These are phyloP conservation scores for Abelmoschus esculentus DNA, from an alignment of 345 rosid genomes.

Conservation along the genomic window DNA sequence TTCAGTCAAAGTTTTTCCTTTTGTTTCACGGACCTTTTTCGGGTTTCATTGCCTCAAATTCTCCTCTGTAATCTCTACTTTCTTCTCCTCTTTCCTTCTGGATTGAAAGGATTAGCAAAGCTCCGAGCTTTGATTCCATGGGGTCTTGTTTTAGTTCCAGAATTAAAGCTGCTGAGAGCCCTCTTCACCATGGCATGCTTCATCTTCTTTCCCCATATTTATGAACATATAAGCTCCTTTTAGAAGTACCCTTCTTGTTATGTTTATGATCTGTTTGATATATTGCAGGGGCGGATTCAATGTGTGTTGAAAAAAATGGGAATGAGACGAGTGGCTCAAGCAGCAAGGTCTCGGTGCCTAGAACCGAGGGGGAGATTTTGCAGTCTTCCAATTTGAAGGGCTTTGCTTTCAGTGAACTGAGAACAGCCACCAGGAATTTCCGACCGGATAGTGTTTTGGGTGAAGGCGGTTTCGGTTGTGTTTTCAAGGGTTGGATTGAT, in stretches of 20 bases:
- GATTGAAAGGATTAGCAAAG: not conserved
- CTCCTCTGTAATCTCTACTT: slow-evolving; percentile 3
- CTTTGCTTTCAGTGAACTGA: slow-evolving; percentile 60
- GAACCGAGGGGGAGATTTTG: slow-evolving; percentile 77
- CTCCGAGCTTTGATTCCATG: slow-evolving; percentile 26
- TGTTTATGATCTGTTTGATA: not conserved
- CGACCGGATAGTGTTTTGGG: slow-evolving; percentile 91
- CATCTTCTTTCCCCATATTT: not conserved
- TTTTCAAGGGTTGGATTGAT: slow-evolving; percentile 94
- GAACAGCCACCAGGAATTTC: slow-evolving; percentile 78
- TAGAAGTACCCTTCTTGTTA: not conserved
- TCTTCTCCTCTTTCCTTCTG: not conserved
- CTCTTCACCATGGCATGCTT: slow-evolving; percentile 33
- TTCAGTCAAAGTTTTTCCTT: slow-evolving; percentile 27
- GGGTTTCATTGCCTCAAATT: not conserved
- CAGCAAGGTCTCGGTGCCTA: slow-evolving; percentile 33
- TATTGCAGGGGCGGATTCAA: slow-evolving; percentile 3
- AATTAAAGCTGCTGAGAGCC: slow-evolving; percentile 45
- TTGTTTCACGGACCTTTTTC: slow-evolving; percentile 3
- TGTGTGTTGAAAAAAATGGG: slow-evolving; percentile 19
- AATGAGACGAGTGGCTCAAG: slow-evolving; percentile 34
- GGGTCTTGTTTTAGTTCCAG: slow-evolving; percentile 68
- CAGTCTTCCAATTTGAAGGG: slow-evolving; percentile 56
- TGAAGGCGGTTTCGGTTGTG: slow-evolving; percentile 95
- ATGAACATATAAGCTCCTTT: not conserved